Base-by-base conservation (phyloP, 345 rosid species). In the Litchi chinensis region DNA sequence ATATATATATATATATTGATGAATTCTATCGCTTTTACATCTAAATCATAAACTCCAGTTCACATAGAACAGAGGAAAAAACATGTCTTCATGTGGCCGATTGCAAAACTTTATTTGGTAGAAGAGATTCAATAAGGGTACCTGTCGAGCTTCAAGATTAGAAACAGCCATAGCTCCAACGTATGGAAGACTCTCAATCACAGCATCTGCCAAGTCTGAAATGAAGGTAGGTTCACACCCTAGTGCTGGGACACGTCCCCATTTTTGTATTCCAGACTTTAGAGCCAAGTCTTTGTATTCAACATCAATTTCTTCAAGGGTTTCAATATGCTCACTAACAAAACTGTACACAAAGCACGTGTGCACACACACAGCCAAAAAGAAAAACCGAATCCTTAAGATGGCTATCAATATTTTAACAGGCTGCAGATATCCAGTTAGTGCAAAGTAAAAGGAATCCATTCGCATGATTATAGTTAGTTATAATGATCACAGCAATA, bases 91-190 rank as follows among this genome's bases (percentile, higher is more conserved):
- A 43, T 21, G 5, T 44, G 18, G 16, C 21, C 24, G 28, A 22
- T 48, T 6, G 40, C 54, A 59, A 46, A 52, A 22, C 22, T 54
- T 41, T 46, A 63, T 54, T 60, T 44, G 22, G 22, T 44, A 12
- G 40, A 12, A n/a, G 44, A 41, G 62, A 75, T 37, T 50, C 56
- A 77, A 22, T 73, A 44, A 24, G 1, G 39, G 22, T 85, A 94
- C 99, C 97, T 94, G 99, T 79, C 98, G 93, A 86, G 99, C 99
- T 89, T 96, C 98, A 71, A 94, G 93, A 86, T 91, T 94, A 70
- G 98, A 96, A 72, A 91, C 95, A 15, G 97, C 99, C 99, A 96
- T 93, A 73, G 98, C 98, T 71, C 98, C 99, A 78, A 94, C 99
- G 82, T 96, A 96, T 1, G 99, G 99, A 60, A 96, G 99, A 82